A percentile compares a stretch with the other conserved stretches of the same genome.
These are phyloP conservation scores for Suhomyces atakaporum DNA, from an alignment of 1,139 yeast genomes.

Conservation along the genomic window DNA sequence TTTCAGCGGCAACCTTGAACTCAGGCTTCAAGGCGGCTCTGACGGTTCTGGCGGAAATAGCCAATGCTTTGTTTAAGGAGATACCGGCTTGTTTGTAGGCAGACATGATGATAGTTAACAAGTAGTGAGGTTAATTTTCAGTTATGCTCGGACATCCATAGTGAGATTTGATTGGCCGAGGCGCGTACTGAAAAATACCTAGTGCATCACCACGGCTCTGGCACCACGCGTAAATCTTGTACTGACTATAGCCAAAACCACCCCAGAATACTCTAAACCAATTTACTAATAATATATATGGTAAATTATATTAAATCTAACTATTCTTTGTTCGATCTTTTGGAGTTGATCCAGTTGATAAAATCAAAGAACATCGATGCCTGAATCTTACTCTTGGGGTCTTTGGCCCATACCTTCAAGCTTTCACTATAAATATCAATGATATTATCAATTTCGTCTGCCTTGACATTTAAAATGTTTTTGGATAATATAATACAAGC, in stretches of 20 bases:
- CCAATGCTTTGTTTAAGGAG: slow-evolving; percentile 85
- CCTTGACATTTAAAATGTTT: slow-evolving; percentile 44
- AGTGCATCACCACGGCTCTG: background rate
- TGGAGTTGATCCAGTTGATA: slow-evolving; percentile 73
- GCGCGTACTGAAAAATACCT: slow-evolving; percentile 7
- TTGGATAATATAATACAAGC: slow-evolving; percentile 64
- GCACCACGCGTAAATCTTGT: slow-evolving; percentile 1
- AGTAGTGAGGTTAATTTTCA: slow-evolving; percentile 10
- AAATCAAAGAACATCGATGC: slow-evolving; percentile 74
- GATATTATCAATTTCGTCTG: slow-evolving; percentile 34
- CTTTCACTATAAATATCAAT: slow-evolving; percentile 59
- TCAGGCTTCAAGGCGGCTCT: slow-evolving; percentile 91
- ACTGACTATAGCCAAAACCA: background rate
- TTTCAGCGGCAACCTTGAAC: slow-evolving; percentile 70
- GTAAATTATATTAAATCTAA: too few species aligned
- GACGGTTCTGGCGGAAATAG: slow-evolving; percentile 87
- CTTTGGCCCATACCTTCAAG: slow-evolving; percentile 61
- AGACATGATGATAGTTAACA: slow-evolving; percentile 46
- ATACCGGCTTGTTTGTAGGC: slow-evolving; percentile 87
- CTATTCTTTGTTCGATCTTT: too few species aligned
- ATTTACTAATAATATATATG: too few species aligned
- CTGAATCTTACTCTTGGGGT: slow-evolving; percentile 50
- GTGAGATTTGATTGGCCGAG: slow-evolving; percentile 11
- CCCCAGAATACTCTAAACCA: too few species aligned
- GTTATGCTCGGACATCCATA: slow-evolving; percentile 6